Conservation (phyloP, 106 monocot species). For the Gastrodia elata region DNA sequence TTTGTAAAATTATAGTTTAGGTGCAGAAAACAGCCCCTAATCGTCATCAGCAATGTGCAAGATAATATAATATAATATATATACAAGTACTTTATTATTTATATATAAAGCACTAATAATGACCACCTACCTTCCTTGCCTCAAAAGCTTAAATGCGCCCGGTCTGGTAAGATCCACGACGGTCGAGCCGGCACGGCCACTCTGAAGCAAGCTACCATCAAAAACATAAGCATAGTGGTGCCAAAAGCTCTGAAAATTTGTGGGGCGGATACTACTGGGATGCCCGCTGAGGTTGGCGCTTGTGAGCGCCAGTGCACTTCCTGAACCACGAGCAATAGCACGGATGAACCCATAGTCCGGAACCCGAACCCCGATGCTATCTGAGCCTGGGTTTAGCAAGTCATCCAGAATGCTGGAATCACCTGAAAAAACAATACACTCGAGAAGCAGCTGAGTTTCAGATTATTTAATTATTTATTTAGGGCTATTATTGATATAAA, state of each 20-base stretch:
- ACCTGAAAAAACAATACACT: slow-evolving; percentile 36
- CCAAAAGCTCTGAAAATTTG: slow-evolving; percentile 84
- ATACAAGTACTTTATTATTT: no score
- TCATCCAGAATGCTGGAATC: slow-evolving; percentile 65
- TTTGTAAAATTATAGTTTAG: no score
- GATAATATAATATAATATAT: no score
- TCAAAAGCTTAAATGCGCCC: slow-evolving; percentile 55
- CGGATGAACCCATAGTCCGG: slow-evolving; percentile 76
- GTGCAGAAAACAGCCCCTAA: background rate
- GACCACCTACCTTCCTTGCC: slow-evolving; percentile 63
- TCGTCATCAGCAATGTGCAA: background rate
- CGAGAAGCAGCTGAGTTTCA: no score
- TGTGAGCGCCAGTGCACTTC: slow-evolving; percentile 88
- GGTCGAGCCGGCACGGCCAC: slow-evolving; percentile 87
- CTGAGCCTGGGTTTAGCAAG: slow-evolving; percentile 75
- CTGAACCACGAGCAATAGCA: slow-evolving; percentile 52
- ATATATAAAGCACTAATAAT: background rate
- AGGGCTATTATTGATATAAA: background rate
- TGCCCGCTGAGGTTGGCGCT: slow-evolving; percentile 87
- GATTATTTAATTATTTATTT: background rate
- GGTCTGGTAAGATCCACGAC: slow-evolving; percentile 66
- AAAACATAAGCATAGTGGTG: slow-evolving; percentile 59
- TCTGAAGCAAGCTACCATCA: slow-evolving; percentile 73
- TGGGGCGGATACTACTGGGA: slow-evolving; percentile 60
- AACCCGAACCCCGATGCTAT: slow-evolving; percentile 84